Percentiles rank a stretch among this genome's conserved stretches.
Evolutionary conservation across 352 stramenopile genomes (phyloP).

Genomic region (Pythium rishiriense): DNA sequence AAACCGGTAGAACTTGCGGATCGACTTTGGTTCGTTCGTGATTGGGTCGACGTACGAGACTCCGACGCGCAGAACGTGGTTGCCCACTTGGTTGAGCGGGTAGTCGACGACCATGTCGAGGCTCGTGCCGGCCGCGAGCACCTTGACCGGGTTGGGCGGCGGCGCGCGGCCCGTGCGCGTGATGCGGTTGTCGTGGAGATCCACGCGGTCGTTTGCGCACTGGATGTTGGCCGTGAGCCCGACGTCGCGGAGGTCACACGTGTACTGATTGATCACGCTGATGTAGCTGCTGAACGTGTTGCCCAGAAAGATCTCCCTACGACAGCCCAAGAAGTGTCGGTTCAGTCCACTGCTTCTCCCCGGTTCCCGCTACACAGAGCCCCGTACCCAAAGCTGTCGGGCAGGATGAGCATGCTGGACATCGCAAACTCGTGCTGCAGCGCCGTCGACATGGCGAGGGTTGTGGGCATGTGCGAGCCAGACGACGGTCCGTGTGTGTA

Average conservation of each 20-base stretch:
- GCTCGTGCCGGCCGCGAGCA: conserved; percentile 67
- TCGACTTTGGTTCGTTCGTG: conserved; percentile 78
- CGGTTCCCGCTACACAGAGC: neutral
- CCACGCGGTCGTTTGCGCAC: conserved; percentile 76
- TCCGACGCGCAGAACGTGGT: conserved; percentile 81
- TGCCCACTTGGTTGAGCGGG: conserved; percentile 86
- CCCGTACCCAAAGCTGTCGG: conserved; percentile 86
- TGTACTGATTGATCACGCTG: conserved; percentile 90
- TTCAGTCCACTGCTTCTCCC: neutral
- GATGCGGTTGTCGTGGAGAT: conserved; percentile 79
- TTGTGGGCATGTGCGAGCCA: conserved; percentile 64
- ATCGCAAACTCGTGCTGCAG: conserved; percentile 83
- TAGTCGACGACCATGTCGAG: conserved; percentile 93
- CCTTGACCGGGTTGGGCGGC: conserved; percentile 72
- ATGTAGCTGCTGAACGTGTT: conserved; percentile 94
- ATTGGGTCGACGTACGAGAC: conserved; percentile 76
- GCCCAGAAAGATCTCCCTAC: conserved; percentile 89
- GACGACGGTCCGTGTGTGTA: conserved; percentile 56
- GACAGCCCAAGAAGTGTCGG: neutral
- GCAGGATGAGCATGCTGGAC: conserved; percentile 88
- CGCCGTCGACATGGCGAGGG: conserved; percentile 42
- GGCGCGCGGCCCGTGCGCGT: conserved; percentile 64
- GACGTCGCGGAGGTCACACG: conserved; percentile 75
- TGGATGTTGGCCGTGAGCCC: conserved; percentile 85
- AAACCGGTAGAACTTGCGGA: conserved; percentile 93